A percentile compares a stretch with the other conserved stretches of the same genome.
Conservation (phyloP, 2,329 filamentous ascomycete species). For the Cladobotryum mycophilum region DNA sequence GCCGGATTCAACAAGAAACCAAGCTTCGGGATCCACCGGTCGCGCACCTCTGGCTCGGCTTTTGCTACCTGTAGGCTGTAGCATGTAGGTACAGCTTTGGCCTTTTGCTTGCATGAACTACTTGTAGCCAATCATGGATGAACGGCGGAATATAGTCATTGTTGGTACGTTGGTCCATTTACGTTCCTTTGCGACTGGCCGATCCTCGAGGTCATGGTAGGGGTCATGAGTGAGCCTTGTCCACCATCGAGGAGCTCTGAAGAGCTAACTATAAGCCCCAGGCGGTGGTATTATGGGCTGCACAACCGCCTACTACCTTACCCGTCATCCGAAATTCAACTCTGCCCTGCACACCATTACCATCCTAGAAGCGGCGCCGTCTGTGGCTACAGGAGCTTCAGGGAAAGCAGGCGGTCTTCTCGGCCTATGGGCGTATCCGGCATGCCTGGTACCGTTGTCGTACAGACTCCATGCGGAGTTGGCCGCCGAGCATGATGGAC, state of each 20-base stretch:
- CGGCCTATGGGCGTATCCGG: conserved; percentile 86
- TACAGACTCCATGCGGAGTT: conserved; percentile 79
- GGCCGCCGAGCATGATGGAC: conserved; percentile 75
- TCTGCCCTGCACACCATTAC: conserved; percentile 70
- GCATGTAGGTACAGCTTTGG: too few species aligned
- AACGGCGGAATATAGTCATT: conserved; percentile 43
- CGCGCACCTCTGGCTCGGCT: background rate
- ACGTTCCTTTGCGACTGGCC: background rate
- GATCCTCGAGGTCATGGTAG: background rate
- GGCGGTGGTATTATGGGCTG: conserved; percentile 91
- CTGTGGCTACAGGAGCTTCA: conserved; percentile 84
- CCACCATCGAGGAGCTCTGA: background rate
- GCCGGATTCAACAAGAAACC: too few species aligned
- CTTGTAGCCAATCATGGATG: conserved; percentile 23
- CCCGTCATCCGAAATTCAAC: conserved; percentile 76
- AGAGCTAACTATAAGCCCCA: conserved; percentile 25
- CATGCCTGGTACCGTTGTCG: conserved; percentile 75
- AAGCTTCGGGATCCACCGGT: too few species aligned
- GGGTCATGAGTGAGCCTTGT: background rate
- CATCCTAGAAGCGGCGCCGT: conserved; percentile 74
- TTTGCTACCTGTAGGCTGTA: conserved; percentile 29
- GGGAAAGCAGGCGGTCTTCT: conserved; percentile 92
- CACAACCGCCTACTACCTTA: conserved; percentile 86
- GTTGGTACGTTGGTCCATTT: conserved; percentile 32
- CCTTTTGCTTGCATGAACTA: too few species aligned